Percentiles rank a stretch among this genome's conserved stretches.
phyloP scores from a whole-genome alignment of 305 asterid species.

The Solanum aculeatissimum region DNA sequence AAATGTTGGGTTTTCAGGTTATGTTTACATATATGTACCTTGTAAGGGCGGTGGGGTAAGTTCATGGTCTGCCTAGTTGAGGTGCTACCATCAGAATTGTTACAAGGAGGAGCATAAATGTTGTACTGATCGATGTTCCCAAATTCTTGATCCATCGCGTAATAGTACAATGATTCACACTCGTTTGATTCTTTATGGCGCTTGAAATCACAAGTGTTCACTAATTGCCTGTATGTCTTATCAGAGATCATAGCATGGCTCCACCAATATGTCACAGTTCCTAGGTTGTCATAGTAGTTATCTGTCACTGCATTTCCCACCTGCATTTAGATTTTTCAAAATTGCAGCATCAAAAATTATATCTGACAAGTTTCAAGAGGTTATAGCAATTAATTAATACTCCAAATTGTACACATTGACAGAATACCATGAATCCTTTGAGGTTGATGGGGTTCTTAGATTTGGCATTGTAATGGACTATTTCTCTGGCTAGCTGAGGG shows the following conservation, averaged over 20 bases:
- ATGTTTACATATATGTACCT: slow-evolving; percentile 4
- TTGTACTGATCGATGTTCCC: slow-evolving; percentile 96
- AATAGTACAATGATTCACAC: slow-evolving; percentile 76
- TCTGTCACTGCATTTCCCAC: slow-evolving; percentile 97
- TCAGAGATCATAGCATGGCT: slow-evolving; percentile 99
- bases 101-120: slow-evolving; percentile 87
- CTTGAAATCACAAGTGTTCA: slow-evolving; percentile 71
- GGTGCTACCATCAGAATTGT: slow-evolving; percentile 41
- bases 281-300: slow-evolving; percentile 79
- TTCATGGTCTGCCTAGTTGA: slow-evolving; percentile 45
- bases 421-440: slow-evolving; percentile 77
- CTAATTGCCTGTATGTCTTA: slow-evolving; percentile 56
- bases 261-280: slow-evolving; percentile 97
- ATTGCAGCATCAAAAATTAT: neutral
- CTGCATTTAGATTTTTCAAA: slow-evolving; percentile 14
- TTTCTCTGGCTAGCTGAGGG: slow-evolving; percentile 74
- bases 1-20: neutral
- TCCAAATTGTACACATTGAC: neutral
- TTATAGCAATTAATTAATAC: neutral
- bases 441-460: slow-evolving; percentile 43
- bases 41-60: slow-evolving; percentile 61
- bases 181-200: slow-evolving; percentile 62
- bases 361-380: neutral
- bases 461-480: slow-evolving; percentile 43
- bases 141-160: slow-evolving; percentile 92